These are phyloP conservation scores for Secale cereale DNA, from an alignment of 176 grass and related monocot species.

Conservation along the genomic window DNA sequence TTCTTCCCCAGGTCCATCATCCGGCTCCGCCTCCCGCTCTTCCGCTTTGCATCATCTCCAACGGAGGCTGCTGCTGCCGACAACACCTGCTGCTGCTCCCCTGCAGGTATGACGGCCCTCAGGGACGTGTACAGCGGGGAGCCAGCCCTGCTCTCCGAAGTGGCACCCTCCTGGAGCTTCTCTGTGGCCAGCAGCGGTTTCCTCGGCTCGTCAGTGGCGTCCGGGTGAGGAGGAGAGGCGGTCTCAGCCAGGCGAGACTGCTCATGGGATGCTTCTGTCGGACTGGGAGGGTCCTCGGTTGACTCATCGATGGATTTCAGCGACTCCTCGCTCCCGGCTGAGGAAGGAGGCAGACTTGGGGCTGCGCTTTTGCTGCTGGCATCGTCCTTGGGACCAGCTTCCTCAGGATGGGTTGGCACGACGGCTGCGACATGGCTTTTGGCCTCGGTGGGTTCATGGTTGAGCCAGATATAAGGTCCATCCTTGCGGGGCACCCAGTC, in stretches of 20 bases:
- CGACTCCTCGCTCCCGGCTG: constrained; percentile 36
- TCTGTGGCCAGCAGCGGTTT: constrained; percentile 34
- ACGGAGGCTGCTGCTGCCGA: background rate
- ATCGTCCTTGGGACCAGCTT: constrained; percentile 27
- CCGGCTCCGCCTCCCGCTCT: constrained; percentile 47
- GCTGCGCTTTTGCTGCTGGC: constrained; percentile 20
- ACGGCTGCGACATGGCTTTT: constrained; percentile 12
- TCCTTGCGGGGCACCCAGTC: constrained; percentile 77
- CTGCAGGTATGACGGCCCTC: constrained; percentile 21
- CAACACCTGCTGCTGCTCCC: constrained; percentile 18
- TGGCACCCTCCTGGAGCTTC: constrained; percentile 23
- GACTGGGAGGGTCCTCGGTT: constrained; percentile 9
- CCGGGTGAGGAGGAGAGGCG: background rate
- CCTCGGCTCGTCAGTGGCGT: constrained; percentile 29
- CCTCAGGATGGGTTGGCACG: constrained; percentile 28
- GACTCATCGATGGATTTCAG: constrained; percentile 36
- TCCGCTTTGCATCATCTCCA: constrained; percentile 55
- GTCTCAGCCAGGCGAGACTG: background rate
- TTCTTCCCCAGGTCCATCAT: constrained; percentile 87
- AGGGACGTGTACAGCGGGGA: constrained; percentile 31
- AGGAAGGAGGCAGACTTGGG: background rate
- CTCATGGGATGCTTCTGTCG: constrained; percentile 21
- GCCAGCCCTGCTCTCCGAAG: constrained; percentile 14
- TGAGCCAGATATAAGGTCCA: constrained; percentile 76
- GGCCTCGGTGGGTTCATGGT: constrained; percentile 43